These are phyloP conservation scores for Globisporangium yorkense DNA, from an alignment of 352 stramenopile species.

Conservation along the genomic window DNA sequence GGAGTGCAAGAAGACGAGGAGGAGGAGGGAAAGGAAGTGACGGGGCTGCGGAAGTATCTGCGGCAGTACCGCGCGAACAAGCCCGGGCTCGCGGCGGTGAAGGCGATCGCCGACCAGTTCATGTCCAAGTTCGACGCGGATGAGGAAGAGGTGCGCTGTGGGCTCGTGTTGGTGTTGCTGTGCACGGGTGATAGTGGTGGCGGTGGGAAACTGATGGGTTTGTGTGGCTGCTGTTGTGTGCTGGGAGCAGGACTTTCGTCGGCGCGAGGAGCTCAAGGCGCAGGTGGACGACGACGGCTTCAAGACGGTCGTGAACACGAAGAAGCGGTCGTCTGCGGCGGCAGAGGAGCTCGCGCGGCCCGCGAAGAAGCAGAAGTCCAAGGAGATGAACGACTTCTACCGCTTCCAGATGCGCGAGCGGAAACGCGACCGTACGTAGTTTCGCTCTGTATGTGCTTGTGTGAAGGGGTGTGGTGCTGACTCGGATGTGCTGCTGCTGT, in stretches of 20 bases:
- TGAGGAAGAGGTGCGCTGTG: conserved; percentile 42
- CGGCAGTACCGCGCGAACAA: conserved; percentile 64
- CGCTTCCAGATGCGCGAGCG: conserved; percentile 84
- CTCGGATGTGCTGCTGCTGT: neutral
- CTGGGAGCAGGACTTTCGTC: conserved; percentile 28
- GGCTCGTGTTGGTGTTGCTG: neutral
- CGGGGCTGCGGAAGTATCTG: conserved; percentile 30
- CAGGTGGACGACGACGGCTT: conserved; percentile 82
- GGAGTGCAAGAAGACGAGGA: neutral
- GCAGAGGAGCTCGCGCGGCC: conserved; percentile 40
- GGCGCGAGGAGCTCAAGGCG: conserved; percentile 72
- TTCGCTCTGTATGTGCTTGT: neutral
- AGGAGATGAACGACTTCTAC: conserved; percentile 81
- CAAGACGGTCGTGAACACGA: conserved; percentile 75
- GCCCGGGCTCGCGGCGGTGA: conserved; percentile 54
- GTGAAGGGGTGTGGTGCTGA: neutral
- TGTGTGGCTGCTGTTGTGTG: neutral
- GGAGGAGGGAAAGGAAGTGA: neutral
- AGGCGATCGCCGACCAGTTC: conserved; percentile 62
- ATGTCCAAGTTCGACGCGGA: conserved; percentile 73
- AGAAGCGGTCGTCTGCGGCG: conserved; percentile 53
- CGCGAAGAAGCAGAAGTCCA: conserved; percentile 81
- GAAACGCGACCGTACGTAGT: conserved; percentile 72
- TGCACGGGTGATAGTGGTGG: neutral
- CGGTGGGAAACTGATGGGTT: neutral